phyloP scores from a whole-genome alignment of 352 stramenopile species.

The Globisporangium alternatum region DNA sequence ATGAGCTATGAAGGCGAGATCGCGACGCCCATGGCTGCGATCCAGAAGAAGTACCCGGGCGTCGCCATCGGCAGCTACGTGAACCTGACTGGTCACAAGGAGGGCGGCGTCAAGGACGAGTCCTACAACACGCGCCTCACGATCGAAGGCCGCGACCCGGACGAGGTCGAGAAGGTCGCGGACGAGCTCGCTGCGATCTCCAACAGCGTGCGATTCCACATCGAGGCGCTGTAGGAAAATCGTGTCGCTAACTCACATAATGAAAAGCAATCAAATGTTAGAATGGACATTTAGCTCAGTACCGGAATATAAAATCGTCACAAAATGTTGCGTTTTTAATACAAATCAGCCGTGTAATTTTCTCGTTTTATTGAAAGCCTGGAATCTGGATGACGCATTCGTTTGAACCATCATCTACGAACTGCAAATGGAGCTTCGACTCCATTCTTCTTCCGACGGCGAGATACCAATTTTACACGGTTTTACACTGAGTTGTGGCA shows the following conservation, averaged over 20 bases:
- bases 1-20: conserved; percentile 67
- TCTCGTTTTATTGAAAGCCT: not conserved
- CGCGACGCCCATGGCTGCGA: conserved; percentile 49
- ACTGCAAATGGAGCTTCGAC: not conserved
- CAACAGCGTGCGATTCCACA: conserved; percentile 24
- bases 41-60: conserved; percentile 64
- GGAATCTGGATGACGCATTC: not conserved
- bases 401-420: not conserved
- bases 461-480: too few species aligned
- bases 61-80: conserved; percentile 85
- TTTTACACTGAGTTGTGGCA: too few species aligned
- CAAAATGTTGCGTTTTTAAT: not conserved
- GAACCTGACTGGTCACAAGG: conserved; percentile 70
- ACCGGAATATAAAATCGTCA: not conserved
- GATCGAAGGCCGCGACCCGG: conserved; percentile 50
- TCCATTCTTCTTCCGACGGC: not conserved
- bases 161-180: conserved; percentile 54
- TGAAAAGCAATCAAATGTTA: not conserved
- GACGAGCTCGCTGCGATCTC: conserved; percentile 31
- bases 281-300: not conserved
- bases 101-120: conserved; percentile 43
- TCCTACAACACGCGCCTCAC: conserved; percentile 72
- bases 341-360: not conserved
- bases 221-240: conserved; percentile 1
- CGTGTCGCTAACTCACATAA: not conserved